A percentile compares a stretch with the other conserved stretches of the same genome.
Conservation (phyloP, 2,329 filamentous ascomycete genomes). For the Paraconiothyrium brasiliense region DNA sequence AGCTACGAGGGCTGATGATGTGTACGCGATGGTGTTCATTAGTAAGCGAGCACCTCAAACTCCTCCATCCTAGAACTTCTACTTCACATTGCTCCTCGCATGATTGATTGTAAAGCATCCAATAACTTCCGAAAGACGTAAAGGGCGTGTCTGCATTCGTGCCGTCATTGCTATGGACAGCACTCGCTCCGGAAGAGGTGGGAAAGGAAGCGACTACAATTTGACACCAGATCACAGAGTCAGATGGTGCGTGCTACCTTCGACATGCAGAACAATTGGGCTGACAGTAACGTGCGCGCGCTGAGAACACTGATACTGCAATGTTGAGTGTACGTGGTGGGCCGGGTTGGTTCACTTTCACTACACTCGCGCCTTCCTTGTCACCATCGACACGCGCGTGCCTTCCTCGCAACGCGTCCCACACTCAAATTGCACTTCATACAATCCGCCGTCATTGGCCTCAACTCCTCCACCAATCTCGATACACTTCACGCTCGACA, state of each 20-base stretch:
- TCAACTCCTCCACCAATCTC: neutral
- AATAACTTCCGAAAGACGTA: too few relatives aligned
- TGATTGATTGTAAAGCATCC: too few relatives aligned
- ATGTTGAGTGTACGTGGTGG: neutral
- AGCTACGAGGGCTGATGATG: neutral
- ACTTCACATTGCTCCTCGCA: neutral
- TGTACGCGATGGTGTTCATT: neutral
- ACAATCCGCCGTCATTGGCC: neutral
- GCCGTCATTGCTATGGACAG: neutral
- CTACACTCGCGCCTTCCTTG: slow-evolving; percentile 4
- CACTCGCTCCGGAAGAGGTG: neutral
- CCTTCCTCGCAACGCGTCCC: slow-evolving; percentile 5
- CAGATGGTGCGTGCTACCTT: neutral
- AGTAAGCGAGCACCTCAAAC: neutral
- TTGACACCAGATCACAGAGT: neutral
- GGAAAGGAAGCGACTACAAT: neutral
- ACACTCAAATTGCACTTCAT: neutral
- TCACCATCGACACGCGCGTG: neutral
- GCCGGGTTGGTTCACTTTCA: slow-evolving; percentile 2
- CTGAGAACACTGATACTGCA: neutral
- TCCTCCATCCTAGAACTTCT: neutral
- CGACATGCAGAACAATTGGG: neutral
- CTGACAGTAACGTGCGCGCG: neutral
- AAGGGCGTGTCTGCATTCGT: too few relatives aligned
- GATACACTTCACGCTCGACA: neutral